Evolutionary conservation across 768 basidiomycete species (phyloP).

Genomic region (Cyathus striatus): DNA sequence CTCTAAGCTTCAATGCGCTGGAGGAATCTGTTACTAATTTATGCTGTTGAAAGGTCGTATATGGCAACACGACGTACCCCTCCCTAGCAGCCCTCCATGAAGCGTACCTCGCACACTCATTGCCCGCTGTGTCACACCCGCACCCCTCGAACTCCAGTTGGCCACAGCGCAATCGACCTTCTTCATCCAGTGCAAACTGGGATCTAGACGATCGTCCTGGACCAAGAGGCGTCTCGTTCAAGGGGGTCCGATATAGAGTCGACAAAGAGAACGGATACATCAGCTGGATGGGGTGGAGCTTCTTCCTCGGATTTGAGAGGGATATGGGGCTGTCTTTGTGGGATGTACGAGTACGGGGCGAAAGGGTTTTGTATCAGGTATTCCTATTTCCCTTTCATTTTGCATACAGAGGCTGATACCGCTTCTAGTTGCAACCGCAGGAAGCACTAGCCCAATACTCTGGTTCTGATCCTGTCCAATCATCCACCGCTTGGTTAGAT

Average conservation of each 20-base stretch:
- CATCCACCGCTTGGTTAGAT: slow-evolving; percentile 59
- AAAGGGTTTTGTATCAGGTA: slow-evolving; percentile 60
- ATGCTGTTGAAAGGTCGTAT: slow-evolving; percentile 36
- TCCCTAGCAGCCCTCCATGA: slow-evolving; percentile 42
- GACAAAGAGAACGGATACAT: slow-evolving; percentile 46
- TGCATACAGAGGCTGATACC: no score
- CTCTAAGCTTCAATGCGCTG: not conserved
- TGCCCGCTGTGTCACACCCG: slow-evolving; percentile 18
- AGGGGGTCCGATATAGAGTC: slow-evolving; percentile 53
- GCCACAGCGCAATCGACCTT: slow-evolving; percentile 41
- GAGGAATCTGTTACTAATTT: not conserved
- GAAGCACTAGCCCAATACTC: slow-evolving; percentile 61
- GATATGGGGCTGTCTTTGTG: slow-evolving; percentile 64
- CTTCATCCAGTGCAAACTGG: slow-evolving; percentile 24
- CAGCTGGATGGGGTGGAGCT: slow-evolving; percentile 65
- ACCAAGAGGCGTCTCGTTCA: slow-evolving; percentile 57
- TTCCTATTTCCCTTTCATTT: not conserved
- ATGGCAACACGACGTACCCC: slow-evolving; percentile 54
- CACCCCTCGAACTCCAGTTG: slow-evolving; percentile 41
- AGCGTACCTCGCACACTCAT: slow-evolving; percentile 40
- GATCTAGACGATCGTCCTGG: slow-evolving; percentile 65
- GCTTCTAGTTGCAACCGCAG: slow-evolving; percentile 53
- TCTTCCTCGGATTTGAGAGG: slow-evolving; percentile 58
- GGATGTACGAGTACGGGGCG: slow-evolving; percentile 53
- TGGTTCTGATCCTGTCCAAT: slow-evolving; percentile 58